These are phyloP conservation scores for Torrubiella hemipterigena DNA, from an alignment of 2,329 filamentous ascomycete genomes.

Conservation along the genomic window DNA sequence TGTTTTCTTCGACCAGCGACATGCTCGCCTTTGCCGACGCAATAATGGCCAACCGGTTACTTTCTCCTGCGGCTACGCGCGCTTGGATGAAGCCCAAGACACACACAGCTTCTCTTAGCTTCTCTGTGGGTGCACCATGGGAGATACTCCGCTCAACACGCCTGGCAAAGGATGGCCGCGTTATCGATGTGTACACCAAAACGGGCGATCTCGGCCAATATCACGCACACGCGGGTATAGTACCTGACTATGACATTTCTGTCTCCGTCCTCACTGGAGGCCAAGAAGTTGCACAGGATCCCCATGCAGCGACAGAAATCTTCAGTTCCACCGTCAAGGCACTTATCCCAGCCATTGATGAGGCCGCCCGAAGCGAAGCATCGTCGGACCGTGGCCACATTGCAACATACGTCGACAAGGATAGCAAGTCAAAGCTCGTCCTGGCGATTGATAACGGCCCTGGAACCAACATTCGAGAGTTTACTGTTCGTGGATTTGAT, in stretches of 20 bases:
- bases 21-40: slow-evolving; percentile 27
- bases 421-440: slow-evolving; percentile 25
- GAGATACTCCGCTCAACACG: slow-evolving; percentile 29
- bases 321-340: slow-evolving; percentile 18
- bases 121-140: slow-evolving; percentile 32
- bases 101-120: slow-evolving; percentile 22
- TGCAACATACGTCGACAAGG: slow-evolving; percentile 24
- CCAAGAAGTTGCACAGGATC: slow-evolving; percentile 11
- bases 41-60: slow-evolving; percentile 28
- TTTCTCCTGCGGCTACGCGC: slow-evolving; percentile 24
- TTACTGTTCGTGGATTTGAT: slow-evolving; percentile 27
- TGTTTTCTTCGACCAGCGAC: slow-evolving; percentile 29
- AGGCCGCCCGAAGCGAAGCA: slow-evolving; percentile 25
- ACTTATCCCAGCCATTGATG: slow-evolving; percentile 28
- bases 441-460: slow-evolving; percentile 24
- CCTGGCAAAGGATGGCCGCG: slow-evolving; percentile 22
- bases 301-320: slow-evolving; percentile 9
- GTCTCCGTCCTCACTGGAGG: slow-evolving; percentile 26
- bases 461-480: slow-evolving; percentile 24
- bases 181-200: slow-evolving; percentile 35
- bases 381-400: slow-evolving; percentile 11
- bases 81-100: slow-evolving; percentile 31
- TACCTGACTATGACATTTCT: slow-evolving; percentile 34
- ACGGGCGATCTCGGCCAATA: slow-evolving; percentile 29
- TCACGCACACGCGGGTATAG: slow-evolving; percentile 23